These are phyloP conservation scores for Russula abietina DNA, from an alignment of 768 basidiomycete species.

Conservation along the genomic window DNA sequence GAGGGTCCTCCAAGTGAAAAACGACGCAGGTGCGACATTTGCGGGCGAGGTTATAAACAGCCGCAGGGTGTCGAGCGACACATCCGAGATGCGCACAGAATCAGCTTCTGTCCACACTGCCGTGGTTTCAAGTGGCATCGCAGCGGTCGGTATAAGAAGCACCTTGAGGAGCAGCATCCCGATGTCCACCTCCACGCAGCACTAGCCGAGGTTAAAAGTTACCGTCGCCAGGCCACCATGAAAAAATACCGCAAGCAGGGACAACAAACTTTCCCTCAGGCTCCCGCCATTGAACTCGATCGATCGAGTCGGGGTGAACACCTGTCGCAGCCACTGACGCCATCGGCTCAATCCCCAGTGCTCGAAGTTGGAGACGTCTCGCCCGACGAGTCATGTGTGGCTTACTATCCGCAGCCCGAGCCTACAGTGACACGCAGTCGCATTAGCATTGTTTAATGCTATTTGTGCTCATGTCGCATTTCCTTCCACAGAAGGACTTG, in stretches of 20 bases:
- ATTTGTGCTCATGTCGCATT: too few species aligned
- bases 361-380: too few species aligned
- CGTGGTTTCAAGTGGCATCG: not conserved
- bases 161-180: not conserved
- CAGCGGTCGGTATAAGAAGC: not conserved
- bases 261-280: not conserved
- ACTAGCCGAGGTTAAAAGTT: not conserved
- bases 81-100: not conserved
- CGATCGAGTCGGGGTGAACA: too few species aligned
- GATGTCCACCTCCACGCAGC: not conserved
- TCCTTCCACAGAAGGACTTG: too few species aligned
- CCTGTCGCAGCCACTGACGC: too few species aligned
- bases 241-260: not conserved
- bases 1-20: too few species aligned
- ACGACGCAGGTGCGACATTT: not conserved
- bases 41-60: not conserved
- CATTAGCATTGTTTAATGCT: too few species aligned
- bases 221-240: not conserved
- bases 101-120: not conserved
- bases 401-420: too few species aligned
- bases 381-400: too few species aligned
- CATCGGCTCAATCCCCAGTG: too few species aligned
- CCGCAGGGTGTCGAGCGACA: not conserved
- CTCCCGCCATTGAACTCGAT: not conserved
- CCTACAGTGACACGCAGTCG: too few species aligned